Evolutionary conservation across 495 filamentous ascomycete genomes (phyloP), one percentile per base, ranked within the genome.

Genomic region (Apiosordaria backusii): DNA sequence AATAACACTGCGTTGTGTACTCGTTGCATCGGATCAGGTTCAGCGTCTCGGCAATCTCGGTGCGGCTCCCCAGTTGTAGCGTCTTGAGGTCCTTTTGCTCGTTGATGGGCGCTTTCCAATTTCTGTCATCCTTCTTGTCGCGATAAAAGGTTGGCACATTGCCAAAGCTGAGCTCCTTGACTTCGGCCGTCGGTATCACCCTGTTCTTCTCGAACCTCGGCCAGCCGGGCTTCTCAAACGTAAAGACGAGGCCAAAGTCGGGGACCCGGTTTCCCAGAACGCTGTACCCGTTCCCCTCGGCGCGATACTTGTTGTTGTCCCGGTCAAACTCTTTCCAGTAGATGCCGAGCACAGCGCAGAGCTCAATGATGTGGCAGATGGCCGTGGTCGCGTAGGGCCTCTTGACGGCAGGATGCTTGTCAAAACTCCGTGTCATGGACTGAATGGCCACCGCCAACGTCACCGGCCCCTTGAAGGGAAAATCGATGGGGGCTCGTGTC

Each of bases 91-190:
- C 65, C 27, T 50, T 67, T 57, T 69, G 65, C 35, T 71, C 69
- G 50, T 68, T 64, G 21, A 69, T 61, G 18, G 67, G 68, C 21
- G 63, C 54, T n/a, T 66, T 64, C 69, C 69, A 71, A 23, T 64
- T 35, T 50, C 58, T 62, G 64, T 71, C 72, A 25, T 76, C 73
- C 19, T 74, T 50, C n/a, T 67, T 65, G n/a, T 26, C 52, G 54
- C 73, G 65, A 67, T 67, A 82, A 6, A 80, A 76, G 19, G 77
- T 81, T 7, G 80, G 77, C 4, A 73, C 76, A 52, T 73, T 74
- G 16, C 80, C 79, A 65, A 82, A 82, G 64, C 76, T 75, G 24
- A 80, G 65, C 54, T 75, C 70, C 68, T 82, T 81, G 35, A 82
- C 70, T 4, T 68, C 67, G n/a, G 70, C 52, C 45, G 68, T 74